Conservation (phyloP, 1,284 basidiomycete species). For the Naganishia liquefaciens region DNA sequence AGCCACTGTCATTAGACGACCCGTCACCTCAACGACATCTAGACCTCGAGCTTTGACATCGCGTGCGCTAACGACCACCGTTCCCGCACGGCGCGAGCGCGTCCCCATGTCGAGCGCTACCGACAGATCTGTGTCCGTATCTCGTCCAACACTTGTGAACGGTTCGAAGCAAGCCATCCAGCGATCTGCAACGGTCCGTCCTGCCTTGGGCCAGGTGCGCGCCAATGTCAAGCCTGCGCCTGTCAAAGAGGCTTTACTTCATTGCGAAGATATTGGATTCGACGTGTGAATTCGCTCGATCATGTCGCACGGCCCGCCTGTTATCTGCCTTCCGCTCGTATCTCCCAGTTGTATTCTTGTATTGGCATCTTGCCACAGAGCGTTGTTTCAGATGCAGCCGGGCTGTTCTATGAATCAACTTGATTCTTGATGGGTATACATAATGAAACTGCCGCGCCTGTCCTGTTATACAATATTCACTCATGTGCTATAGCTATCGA, state of each 20-base stretch:
- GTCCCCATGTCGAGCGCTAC: background rate
- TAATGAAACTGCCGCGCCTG: too few relatives aligned
- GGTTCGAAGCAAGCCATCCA: background rate
- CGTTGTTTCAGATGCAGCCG: too few relatives aligned
- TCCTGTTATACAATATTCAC: too few relatives aligned
- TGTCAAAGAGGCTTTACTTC: constrained; percentile 2
- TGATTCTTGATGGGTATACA: too few relatives aligned
- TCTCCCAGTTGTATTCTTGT: background rate
- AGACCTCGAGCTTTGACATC: background rate
- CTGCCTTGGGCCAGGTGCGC: constrained; percentile 1
- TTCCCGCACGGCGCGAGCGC: background rate
- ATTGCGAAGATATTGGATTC: constrained; percentile 25
- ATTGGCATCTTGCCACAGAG: background rate
- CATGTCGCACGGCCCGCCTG: background rate
- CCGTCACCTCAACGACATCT: background rate
- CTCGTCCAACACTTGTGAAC: background rate
- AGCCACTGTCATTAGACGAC: background rate
- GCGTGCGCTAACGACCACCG: background rate
- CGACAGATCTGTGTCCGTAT: background rate
- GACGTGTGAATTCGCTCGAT: background rate
- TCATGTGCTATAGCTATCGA: too few relatives aligned
- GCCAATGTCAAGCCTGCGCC: constrained; percentile 1
- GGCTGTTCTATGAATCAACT: too few relatives aligned
- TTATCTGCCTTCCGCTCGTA: background rate
- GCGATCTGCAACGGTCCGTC: background rate